Conservation (phyloP, 202 grass and related monocot species). For the Schoenoplectus tabernaemontani region DNA sequence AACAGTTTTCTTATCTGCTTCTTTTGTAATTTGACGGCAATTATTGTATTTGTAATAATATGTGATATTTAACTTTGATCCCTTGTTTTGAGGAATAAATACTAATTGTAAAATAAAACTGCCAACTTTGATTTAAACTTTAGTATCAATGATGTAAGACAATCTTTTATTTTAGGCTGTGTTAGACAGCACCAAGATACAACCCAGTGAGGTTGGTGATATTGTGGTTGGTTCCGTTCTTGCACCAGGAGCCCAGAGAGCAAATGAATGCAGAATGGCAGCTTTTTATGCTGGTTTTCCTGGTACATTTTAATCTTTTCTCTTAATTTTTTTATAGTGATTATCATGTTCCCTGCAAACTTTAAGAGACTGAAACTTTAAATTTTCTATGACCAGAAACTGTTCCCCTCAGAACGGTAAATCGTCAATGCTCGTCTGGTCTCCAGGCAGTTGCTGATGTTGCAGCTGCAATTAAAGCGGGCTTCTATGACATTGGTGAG, state of each 20-base stretch:
- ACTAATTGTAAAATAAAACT: neutral
- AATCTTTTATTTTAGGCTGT: conserved; percentile 37
- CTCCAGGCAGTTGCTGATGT: conserved; percentile 91
- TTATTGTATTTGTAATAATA: neutral
- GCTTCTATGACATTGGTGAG: conserved; percentile 89
- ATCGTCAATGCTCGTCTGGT: conserved; percentile 86
- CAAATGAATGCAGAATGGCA: conserved; percentile 84
- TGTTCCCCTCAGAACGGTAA: conserved; percentile 86
- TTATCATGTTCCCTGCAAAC: neutral
- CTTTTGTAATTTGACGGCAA: neutral
- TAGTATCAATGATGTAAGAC: neutral
- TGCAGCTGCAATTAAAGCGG: conserved; percentile 77
- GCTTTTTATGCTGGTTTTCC: conserved; percentile 92
- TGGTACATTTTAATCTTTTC: conserved; percentile 35
- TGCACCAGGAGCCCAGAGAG: conserved; percentile 71
- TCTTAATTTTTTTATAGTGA: neutral
- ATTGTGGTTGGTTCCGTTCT: conserved; percentile 80
- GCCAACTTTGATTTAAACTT: neutral
- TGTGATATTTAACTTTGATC: neutral
- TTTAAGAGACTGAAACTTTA: neutral
- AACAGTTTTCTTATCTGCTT: neutral
- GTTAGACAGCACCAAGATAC: conserved; percentile 71
- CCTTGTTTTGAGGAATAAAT: neutral
- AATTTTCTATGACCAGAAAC: conserved; percentile 40
- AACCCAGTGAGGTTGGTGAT: conserved; percentile 71